These are phyloP conservation scores for Phytophthora quininea DNA, from an alignment of 352 stramenopile genomes.

Conservation along the genomic window DNA sequence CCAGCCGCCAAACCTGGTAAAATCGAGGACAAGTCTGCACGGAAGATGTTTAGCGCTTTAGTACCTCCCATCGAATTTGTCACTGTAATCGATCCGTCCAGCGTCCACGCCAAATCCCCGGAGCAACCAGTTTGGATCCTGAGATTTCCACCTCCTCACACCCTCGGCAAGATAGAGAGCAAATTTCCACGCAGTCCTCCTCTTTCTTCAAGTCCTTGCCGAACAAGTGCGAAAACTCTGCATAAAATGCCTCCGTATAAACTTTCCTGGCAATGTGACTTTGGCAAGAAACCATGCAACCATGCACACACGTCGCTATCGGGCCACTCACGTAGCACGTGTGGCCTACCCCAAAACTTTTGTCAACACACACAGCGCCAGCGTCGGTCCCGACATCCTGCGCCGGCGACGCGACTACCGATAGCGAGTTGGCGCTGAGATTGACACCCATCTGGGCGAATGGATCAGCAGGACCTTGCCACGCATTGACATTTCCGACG, in stretches of 20 bases:
- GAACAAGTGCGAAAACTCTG: constrained; percentile 68
- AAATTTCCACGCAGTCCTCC: constrained; percentile 76
- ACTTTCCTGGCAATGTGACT: constrained; percentile 47
- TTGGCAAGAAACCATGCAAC: constrained; percentile 61
- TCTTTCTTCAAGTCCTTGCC: constrained; percentile 71
- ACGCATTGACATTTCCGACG: constrained; percentile 43
- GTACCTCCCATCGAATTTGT: constrained; percentile 5
- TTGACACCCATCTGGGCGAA: constrained; percentile 68
- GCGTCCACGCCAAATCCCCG: constrained; percentile 46
- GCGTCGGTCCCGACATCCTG: constrained; percentile 37
- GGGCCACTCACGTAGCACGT: constrained; percentile 59
- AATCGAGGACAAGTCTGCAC: constrained; percentile 51
- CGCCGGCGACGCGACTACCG: constrained; percentile 22
- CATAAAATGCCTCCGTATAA: constrained; percentile 51
- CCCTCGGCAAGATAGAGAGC: constrained; percentile 59
- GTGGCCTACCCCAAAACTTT: constrained; percentile 53
- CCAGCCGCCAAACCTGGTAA: constrained; percentile 30
- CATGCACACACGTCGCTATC: constrained; percentile 57
- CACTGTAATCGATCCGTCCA: constrained; percentile 42
- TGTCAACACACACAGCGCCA: constrained; percentile 67
- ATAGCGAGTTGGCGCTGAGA: constrained; percentile 45
- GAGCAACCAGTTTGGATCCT: constrained; percentile 41
- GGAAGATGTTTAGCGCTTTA: constrained; percentile 46
- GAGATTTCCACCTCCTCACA: constrained; percentile 70
- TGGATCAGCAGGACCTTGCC: constrained; percentile 61